Evolutionary conservation across 2,329 filamentous ascomycete genomes (phyloP).

Genomic region (Cladophialophora bantiana): DNA sequence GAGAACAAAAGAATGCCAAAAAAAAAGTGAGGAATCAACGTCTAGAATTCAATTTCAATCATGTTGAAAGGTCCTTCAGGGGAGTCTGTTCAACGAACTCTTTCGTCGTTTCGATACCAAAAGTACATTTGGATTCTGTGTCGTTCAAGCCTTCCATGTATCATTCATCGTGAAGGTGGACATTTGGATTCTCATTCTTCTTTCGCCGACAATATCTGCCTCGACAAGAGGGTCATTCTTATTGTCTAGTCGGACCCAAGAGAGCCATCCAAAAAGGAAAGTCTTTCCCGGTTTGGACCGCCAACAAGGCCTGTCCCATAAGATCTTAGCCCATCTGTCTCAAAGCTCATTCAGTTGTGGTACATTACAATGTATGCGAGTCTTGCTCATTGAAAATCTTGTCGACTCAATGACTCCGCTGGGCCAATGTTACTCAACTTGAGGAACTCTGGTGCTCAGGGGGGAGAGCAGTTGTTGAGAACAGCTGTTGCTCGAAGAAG

Average conservation of each 20-base stretch:
- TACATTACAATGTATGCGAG: background rate
- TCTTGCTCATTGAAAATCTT: too few relatives aligned
- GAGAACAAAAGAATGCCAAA: background rate
- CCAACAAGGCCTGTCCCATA: background rate
- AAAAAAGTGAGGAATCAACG: background rate
- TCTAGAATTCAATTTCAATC: conserved; percentile 6
- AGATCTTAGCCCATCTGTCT: background rate
- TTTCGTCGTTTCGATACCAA: too few relatives aligned
- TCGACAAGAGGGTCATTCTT: background rate
- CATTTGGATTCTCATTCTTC: background rate
- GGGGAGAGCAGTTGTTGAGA: background rate
- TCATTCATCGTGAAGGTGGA: background rate
- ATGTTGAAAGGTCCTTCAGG: background rate
- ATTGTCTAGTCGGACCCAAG: background rate
- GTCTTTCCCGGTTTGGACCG: background rate
- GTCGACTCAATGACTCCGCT: background rate
- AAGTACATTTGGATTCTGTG: background rate
- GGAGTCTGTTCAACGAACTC: background rate
- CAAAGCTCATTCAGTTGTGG: background rate
- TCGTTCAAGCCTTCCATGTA: background rate
- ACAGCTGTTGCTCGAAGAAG: background rate
- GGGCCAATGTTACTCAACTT: background rate
- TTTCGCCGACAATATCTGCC: background rate
- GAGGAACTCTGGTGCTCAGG: background rate
- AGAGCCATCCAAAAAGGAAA: background rate